Evolutionary conservation across 1,284 basidiomycete species (phyloP).

Genomic region (Volvariella surrecta): DNA sequence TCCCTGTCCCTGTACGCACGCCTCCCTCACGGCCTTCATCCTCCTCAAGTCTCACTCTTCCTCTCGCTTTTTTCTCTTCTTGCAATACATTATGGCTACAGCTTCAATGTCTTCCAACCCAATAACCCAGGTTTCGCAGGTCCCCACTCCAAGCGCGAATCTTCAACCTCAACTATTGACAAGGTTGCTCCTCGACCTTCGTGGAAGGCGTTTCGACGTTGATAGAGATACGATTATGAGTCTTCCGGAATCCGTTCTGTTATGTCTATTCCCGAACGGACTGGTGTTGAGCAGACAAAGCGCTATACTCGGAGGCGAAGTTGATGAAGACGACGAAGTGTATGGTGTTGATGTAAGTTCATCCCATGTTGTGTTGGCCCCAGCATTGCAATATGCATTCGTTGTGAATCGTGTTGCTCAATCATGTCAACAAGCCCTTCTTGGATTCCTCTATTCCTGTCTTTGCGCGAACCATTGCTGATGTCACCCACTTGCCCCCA

Average conservation of each 20-base stretch:
- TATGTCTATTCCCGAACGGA: constrained; percentile 97
- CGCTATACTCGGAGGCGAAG: constrained; percentile 60
- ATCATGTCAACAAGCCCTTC: no score
- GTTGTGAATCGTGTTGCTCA: no score
- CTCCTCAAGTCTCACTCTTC: constrained; percentile 6
- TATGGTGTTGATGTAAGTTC: constrained; percentile 90
- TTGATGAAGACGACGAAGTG: constrained; percentile 88
- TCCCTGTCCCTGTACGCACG: no score
- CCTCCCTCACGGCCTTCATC: no score
- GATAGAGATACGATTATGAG: constrained; percentile 99
- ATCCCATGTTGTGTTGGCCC: constrained; percentile 7
- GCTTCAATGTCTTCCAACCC: constrained; percentile 57
- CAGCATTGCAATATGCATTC: no score
- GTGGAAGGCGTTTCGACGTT: constrained; percentile 88
- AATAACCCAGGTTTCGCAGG: constrained; percentile 80
- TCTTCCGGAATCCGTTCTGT: constrained; percentile 91
- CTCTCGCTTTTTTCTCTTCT: constrained; percentile 7
- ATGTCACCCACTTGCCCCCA: constrained; percentile 8
- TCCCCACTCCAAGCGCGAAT: constrained; percentile 52
- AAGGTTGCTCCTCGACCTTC: constrained; percentile 85
- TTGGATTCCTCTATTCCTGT: no score
- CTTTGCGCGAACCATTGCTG: neutral
- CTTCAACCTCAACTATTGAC: constrained; percentile 80
- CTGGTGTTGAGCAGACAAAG: constrained; percentile 88
- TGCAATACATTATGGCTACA: constrained; percentile 21